phyloP scores from a whole-genome alignment of 2,329 filamentous ascomycete species.

The Paracamarosporium sp. region DNA sequence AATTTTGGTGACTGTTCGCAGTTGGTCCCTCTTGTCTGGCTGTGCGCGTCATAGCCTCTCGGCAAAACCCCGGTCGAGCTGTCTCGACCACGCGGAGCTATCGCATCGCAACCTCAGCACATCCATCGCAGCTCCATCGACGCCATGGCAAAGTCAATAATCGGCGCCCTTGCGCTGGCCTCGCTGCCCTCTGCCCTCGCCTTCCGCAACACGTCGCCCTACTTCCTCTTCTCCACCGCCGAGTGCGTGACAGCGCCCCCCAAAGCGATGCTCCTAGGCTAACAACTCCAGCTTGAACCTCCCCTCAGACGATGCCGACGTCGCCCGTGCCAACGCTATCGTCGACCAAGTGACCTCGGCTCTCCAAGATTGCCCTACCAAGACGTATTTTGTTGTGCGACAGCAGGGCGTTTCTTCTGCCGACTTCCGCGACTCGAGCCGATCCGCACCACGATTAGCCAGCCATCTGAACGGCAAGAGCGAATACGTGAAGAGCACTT shows the following conservation, averaged over 20 bases:
- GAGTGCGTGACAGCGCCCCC: conserved; percentile 63
- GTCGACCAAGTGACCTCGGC: conserved; percentile 50
- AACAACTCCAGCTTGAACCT: conserved; percentile 38
- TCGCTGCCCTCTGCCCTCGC: conserved; percentile 67
- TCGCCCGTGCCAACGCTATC: conserved; percentile 54
- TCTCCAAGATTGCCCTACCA: conserved; percentile 73
- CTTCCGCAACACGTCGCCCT: conserved; percentile 87
- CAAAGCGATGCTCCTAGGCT: conserved; percentile 23
- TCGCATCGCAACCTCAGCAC: conserved; percentile 16
- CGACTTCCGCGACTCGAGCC: conserved; percentile 65
- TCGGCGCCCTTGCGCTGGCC: conserved; percentile 58
- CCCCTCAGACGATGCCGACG: conserved; percentile 28
- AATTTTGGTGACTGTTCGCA: not conserved
- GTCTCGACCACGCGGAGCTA: conserved; percentile 14
- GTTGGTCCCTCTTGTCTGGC: conserved; percentile 7
- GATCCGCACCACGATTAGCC: conserved; percentile 61
- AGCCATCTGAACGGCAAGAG: conserved; percentile 57
- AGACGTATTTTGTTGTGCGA: conserved; percentile 77
- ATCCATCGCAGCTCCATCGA: conserved; percentile 14
- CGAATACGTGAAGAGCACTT: conserved; percentile 61
- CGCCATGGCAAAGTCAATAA: conserved; percentile 53
- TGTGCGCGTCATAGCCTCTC: conserved; percentile 34
- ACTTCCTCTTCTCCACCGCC: conserved; percentile 84
- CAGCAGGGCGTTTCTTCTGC: conserved; percentile 76
- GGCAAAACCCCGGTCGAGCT: conserved; percentile 16